Percentiles rank a stretch among this genome's conserved stretches.
phyloP scores from a whole-genome alignment of 2,329 filamentous ascomycete species.

The Beauveria sp. region DNA sequence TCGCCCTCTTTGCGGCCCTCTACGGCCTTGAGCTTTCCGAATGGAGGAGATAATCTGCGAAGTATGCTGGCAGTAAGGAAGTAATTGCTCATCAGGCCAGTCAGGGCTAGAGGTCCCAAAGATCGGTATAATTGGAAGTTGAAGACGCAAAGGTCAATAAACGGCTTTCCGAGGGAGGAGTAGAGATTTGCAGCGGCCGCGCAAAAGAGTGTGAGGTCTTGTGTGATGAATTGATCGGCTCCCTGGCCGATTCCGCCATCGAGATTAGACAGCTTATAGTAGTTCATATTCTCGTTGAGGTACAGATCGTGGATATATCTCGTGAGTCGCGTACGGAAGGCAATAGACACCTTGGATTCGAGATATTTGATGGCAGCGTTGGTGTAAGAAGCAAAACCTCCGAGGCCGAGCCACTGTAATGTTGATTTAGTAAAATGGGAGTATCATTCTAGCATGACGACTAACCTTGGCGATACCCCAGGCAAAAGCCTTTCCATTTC shows the following conservation, averaged over 20 bases:
- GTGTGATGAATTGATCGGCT: constrained; percentile 94
- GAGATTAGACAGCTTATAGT: constrained; percentile 89
- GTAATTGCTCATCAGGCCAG: constrained; percentile 84
- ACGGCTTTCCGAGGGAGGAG: constrained; percentile 92
- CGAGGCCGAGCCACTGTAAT: constrained; percentile 77
- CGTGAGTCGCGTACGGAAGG: constrained; percentile 89
- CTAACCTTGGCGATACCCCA: constrained; percentile 75
- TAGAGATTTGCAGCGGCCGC: constrained; percentile 86
- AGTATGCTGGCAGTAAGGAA: constrained; percentile 88
- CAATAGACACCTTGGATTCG: constrained; percentile 95
- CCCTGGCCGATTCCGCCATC: constrained; percentile 89
- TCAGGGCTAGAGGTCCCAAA: constrained; percentile 78
- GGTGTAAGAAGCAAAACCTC: constrained; percentile 89
- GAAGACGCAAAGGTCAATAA: constrained; percentile 96
- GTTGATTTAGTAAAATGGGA: background rate
- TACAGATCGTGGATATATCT: constrained; percentile 97
- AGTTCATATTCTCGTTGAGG: constrained; percentile 88
- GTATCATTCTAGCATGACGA: background rate
- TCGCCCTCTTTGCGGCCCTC: constrained; percentile 94
- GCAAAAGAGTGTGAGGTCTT: constrained; percentile 93
- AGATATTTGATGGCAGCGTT: constrained; percentile 99
- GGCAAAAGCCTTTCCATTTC: constrained; percentile 80
- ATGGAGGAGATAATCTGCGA: constrained; percentile 82
- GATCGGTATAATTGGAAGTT: constrained; percentile 95
- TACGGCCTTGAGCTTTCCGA: constrained; percentile 93